Base-by-base conservation (phyloP, 768 basidiomycete species). In the Boletus edulis region DNA sequence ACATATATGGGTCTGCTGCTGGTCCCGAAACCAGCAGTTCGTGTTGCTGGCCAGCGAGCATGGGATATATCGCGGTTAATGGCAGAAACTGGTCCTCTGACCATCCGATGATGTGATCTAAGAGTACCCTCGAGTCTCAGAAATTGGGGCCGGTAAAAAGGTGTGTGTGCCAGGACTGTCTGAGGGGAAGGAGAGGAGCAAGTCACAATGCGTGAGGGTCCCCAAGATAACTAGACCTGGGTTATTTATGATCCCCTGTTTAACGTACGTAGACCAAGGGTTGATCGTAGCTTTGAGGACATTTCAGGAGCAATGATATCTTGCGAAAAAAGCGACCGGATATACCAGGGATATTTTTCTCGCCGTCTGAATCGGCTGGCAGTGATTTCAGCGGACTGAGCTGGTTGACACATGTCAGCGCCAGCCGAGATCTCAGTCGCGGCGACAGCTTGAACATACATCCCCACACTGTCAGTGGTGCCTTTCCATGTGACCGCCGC, bases 11-110 rank as follows among this genome's bases (percentile, higher is more conserved):
- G 39, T 52, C 34, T 27, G 11, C 18, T 31, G 8, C 0, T 47
- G 53, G 18, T 22, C 49, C 18, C 8, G 38, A 52, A 44, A 51
- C 50, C 20, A 66, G 8, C 20, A 47, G 20, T 47, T 51, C 37
- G 6, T 54, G 9, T 20, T 13, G 24, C 15, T 43, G 46, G 18
- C 12, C 22, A 13, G 17, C n/a, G 22, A 14, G 17, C 61, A 62
- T 59, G 37, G 24, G 7, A 45, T 18, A 14, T 49, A 18, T 29
- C 15, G 47, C 13, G 9, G 2, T 41, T 18, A 13, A 3, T 43
- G 10, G 31, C 11, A 40, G 22, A n/a, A 7, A n/a, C 35, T 17
- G 17, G 18, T 31, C 38, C 38, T 15, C 27, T 51, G n/a, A 32
- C 37, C 39, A 35, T 40, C 31, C 31, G n/a, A 34, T 8, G 3